Percentiles rank a stretch among this genome's conserved stretches.
phyloP scores from a whole-genome alignment of 2,329 filamentous ascomycete genomes.

The Microdochium trichocladiopsis region DNA sequence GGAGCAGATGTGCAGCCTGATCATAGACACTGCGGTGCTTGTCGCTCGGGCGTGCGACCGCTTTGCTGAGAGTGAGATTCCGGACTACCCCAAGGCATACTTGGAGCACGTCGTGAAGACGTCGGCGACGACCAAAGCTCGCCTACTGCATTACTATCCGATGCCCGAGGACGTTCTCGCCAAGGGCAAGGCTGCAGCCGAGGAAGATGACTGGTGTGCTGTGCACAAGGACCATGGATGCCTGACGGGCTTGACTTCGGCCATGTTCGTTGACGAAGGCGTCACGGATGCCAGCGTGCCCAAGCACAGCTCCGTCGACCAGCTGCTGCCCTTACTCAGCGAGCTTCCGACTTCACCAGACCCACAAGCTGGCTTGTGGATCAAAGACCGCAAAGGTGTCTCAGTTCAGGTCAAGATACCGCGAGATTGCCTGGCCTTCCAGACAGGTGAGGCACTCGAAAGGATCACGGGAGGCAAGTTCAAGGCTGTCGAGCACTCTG shows the following conservation, averaged over 20 bases:
- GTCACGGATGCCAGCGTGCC: constrained; percentile 24
- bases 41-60: constrained; percentile 87
- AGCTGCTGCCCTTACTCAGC: constrained; percentile 41
- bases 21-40: constrained; percentile 83
- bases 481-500: constrained; percentile 93
- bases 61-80: constrained; percentile 74
- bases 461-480: constrained; percentile 87
- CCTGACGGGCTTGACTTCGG: constrained; percentile 85
- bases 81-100: constrained; percentile 69
- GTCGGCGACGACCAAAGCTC: constrained; percentile 83
- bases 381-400: constrained; percentile 74
- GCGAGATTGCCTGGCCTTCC: constrained; percentile 85
- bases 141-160: constrained; percentile 90
- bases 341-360: constrained; percentile 77
- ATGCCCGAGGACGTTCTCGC: constrained; percentile 30
- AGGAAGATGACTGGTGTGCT: constrained; percentile 89
- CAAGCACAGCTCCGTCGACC: constrained; percentile 21
- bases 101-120: constrained; percentile 80
- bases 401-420: constrained; percentile 92
- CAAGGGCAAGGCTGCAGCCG: constrained; percentile 27
- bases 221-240: constrained; percentile 89
- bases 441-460: constrained; percentile 89
- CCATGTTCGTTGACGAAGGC: constrained; percentile 89
- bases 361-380: constrained; percentile 83
- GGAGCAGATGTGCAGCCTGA: constrained; percentile 69